These are phyloP conservation scores for Saturnispora halmiae DNA, from an alignment of 805 yeast genomes.

Conservation along the genomic window DNA sequence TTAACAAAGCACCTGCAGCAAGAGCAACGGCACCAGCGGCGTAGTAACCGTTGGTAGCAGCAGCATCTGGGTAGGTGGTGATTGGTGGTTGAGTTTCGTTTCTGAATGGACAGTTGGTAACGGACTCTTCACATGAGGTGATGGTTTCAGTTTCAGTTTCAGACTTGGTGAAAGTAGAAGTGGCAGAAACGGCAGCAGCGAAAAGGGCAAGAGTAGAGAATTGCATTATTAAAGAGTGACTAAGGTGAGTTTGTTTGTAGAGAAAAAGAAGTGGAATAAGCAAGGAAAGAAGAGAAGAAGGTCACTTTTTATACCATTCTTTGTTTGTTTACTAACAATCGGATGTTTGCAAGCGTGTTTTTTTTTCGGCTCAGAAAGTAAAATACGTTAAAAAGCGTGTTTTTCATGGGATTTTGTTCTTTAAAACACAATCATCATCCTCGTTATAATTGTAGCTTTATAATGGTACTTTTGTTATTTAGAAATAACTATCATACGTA, in stretches of 20 bases:
- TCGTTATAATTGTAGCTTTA: neutral
- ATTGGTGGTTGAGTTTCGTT: conserved; percentile 20
- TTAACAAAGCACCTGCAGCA: conserved; percentile 30
- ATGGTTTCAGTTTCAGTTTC: conserved; percentile 34
- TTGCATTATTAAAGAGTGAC: conserved; percentile 33
- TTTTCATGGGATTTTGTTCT: neutral
- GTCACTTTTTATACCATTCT: no score
- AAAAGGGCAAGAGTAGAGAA: conserved; percentile 34
- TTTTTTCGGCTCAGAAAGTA: neutral
- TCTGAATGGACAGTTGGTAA: conserved; percentile 27
- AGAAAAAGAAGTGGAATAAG: neutral
- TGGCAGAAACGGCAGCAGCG: conserved; percentile 28
- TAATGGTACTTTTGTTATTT: no score
- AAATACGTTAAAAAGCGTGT: neutral
- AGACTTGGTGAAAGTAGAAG: conserved; percentile 27
- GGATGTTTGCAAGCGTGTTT: neutral
- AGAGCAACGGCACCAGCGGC: conserved; percentile 18
- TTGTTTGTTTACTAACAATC: neutral
- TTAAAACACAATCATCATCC: neutral
- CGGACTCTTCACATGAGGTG: conserved; percentile 31
- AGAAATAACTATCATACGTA: no score
- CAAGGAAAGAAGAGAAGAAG: no score
- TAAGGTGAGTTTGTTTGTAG: conserved; percentile 10
- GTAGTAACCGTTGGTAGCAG: conserved; percentile 21
- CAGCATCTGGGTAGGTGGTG: conserved; percentile 30